phyloP scores from a whole-genome alignment of 805 yeast species.

The Wickerhamiella sergipiensis region DNA sequence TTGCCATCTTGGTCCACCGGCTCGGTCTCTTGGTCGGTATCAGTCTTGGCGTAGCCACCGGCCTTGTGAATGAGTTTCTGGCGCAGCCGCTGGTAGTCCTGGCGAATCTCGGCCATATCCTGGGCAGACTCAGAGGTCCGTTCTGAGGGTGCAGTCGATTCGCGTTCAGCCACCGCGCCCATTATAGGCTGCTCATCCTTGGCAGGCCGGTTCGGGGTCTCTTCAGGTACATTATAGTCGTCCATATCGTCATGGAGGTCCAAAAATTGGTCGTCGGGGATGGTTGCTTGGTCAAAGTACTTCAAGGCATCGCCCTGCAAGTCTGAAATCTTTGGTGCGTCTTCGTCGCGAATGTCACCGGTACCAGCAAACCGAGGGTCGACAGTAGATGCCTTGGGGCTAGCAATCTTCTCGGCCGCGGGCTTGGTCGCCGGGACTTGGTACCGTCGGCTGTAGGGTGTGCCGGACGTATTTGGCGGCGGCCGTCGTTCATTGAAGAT shows the following conservation, averaged over 20 bases:
- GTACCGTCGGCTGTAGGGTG: constrained; percentile 4
- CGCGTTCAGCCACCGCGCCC: constrained; percentile 8
- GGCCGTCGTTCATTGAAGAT: neutral
- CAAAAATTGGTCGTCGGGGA: constrained; percentile 17
- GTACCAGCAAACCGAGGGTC: constrained; percentile 5
- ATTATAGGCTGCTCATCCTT: constrained; percentile 5
- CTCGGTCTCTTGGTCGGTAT: constrained; percentile 44
- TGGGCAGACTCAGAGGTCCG: constrained; percentile 3
- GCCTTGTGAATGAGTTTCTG: constrained; percentile 35
- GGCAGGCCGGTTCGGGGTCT: neutral
- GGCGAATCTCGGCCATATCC: constrained; percentile 21
- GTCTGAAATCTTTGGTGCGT: neutral
- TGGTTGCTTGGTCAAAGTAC: constrained; percentile 13
- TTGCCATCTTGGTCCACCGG: constrained; percentile 55
- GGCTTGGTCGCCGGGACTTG: neutral
- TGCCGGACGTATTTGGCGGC: neutral
- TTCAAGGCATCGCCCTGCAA: constrained; percentile 10
- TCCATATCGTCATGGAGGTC: constrained; percentile 10
- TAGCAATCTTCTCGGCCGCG: neutral
- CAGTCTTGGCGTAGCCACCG: constrained; percentile 35
- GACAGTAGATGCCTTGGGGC: neutral
- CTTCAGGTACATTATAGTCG: constrained; percentile 1
- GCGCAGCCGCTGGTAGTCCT: constrained; percentile 44
- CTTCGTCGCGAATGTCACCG: constrained; percentile 6
- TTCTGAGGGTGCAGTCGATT: neutral